Evolutionary conservation across 2,329 filamentous ascomycete species (phyloP).

Genomic region (Alternaria gansuensis): DNA sequence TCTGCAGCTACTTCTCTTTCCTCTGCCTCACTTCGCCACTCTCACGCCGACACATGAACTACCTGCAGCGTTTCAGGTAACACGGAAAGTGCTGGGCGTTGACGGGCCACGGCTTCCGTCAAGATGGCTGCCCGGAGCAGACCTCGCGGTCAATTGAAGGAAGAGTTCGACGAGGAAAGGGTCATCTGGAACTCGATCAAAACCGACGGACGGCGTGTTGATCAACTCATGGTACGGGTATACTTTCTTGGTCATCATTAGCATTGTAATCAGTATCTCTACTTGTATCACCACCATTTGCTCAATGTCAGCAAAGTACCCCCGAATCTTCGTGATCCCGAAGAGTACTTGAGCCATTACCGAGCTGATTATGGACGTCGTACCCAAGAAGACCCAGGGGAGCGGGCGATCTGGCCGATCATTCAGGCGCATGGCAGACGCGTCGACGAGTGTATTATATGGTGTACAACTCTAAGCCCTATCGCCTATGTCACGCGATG

Average conservation of each 20-base stretch:
- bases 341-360: neutral
- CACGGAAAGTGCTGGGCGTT: constrained; percentile 22
- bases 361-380: neutral
- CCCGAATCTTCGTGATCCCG: constrained; percentile 10
- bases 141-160: constrained; percentile 56
- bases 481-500: constrained; percentile 1
- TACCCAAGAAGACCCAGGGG: neutral
- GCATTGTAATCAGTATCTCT: neutral
- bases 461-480: neutral
- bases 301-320: constrained; percentile 11
- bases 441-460: neutral
- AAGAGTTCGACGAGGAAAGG: constrained; percentile 62
- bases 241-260: constrained; percentile 1
- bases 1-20: constrained; percentile 14
- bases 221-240: constrained; percentile 57
- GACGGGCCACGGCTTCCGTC: constrained; percentile 19
- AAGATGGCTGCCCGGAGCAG: constrained; percentile 59
- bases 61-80: constrained; percentile 17
- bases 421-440: neutral
- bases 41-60: constrained; percentile 20
- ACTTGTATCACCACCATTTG: constrained; percentile 1
- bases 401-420: neutral
- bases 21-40: constrained; percentile 9
- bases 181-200: constrained; percentile 60
- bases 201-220: constrained; percentile 57